A percentile compares a stretch with the other conserved stretches of the same genome.
phyloP scores from a whole-genome alignment of 257 asterid genomes.

The Lycium ferocissimum region DNA sequence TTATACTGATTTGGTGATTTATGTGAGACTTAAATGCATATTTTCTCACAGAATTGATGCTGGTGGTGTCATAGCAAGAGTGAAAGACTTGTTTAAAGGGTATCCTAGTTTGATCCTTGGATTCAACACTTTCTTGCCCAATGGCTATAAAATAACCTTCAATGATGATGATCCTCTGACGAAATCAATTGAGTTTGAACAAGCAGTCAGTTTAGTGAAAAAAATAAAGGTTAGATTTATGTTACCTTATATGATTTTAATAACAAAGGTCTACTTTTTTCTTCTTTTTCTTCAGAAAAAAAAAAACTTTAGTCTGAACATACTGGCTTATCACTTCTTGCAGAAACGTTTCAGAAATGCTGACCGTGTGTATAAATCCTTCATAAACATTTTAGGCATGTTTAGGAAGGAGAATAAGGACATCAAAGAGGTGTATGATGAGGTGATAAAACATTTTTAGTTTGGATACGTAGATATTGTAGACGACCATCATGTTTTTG shows the following conservation, averaged over 20 bases:
- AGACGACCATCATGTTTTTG: not conserved
- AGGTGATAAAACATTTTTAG: slow-evolving; percentile 51
- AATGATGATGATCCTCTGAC: slow-evolving; percentile 78
- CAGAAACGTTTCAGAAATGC: slow-evolving; percentile 87
- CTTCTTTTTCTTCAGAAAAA: not conserved
- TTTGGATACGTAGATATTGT: not conserved
- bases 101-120: slow-evolving; percentile 86
- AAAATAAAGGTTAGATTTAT: slow-evolving; percentile 77
- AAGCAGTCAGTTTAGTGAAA: slow-evolving; percentile 87
- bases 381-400: slow-evolving; percentile 88
- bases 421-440: slow-evolving; percentile 80
- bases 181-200: slow-evolving; percentile 82
- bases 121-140: slow-evolving; percentile 90
- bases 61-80: slow-evolving; percentile 83
- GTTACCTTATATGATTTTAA: not conserved
- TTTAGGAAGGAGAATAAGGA: slow-evolving; percentile 86
- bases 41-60: slow-evolving; percentile 77
- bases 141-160: slow-evolving; percentile 85
- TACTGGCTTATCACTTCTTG: slow-evolving; percentile 37
- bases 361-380: slow-evolving; percentile 88
- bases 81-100: slow-evolving; percentile 68
- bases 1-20: slow-evolving; percentile 18
- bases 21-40: not conserved
- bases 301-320: not conserved
- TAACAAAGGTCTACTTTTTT: not conserved